Evolutionary conservation across 2,329 filamentous ascomycete genomes (phyloP), one percentile per base, ranked within the genome.

Genomic region (Chrysoporthe deuterocubensis): DNA sequence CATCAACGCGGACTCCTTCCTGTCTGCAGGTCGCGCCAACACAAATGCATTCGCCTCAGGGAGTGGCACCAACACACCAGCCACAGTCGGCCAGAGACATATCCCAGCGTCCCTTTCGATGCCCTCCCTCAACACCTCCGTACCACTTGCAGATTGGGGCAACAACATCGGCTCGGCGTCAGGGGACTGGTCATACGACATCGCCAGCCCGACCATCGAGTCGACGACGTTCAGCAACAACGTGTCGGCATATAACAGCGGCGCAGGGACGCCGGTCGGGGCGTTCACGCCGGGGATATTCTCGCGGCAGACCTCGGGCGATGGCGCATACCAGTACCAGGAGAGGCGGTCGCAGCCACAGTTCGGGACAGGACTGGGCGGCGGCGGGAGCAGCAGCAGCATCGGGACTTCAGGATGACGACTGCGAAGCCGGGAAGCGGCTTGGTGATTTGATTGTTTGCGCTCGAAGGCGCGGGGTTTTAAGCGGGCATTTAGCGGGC

Each of bases 151-250:
- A 21, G 44, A 64, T 13, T 69, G 68, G 68, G 60, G 44, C 52
- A 67, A 63, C 52, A 59, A 65, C 8, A 40, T 62, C 18, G 61
- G 62, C 14, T 60, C 58, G 7, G 21, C 64, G 34, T 60, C 67
- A 58, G 62, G 59, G 58, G 68, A 69, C 62, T 69, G 68, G 68
- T 66, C 67, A 18, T 69, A 69, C 42, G 68, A 69, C 32, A 52
- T 69, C 26, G 68, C 65, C 18, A 69, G 68, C 32, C 68, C 68
- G 32, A 48, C 64, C 4, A 50, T 68, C 8, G 68, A 69, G 26
- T 62, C 65, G 34, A 32, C 54, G 8, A 48, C 63, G 14, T 69
- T 65, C 52, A 67, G 59, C 54, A 67, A 59, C 44, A 52, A 67
- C n/a, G 58, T 58, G 32, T 65, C 68, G 4, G 66, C 65, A 16